Base-by-base conservation (phyloP, 2,329 filamentous ascomycete species). In the Alternaria gaisen region DNA sequence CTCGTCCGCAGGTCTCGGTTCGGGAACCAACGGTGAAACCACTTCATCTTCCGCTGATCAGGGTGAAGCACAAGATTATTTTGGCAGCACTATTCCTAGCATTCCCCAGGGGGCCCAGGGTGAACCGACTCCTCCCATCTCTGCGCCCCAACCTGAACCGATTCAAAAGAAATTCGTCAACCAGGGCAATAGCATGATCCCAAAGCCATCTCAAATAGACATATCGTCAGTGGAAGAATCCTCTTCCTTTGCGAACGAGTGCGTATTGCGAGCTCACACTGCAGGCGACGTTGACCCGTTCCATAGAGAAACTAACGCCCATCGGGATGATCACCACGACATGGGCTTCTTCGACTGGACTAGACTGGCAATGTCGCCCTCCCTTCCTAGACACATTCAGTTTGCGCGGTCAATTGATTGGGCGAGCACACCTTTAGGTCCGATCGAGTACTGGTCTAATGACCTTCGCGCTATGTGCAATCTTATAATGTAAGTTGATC, bases 321-420 rank as follows among this genome's bases (percentile, higher is more conserved):
- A 65, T 46, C 58, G 70, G 24, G 64, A 74, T 32, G 63, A 73
- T n/a, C 50, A 40, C 28, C 68, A 71, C 58, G 72, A 83, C 53
- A 72, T 82, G 67, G 82, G 85, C 12, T 90, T 88, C 32, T 94
- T 94, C 72, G 92, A 96, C 77, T 95, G 92, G 92, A 95, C 92
- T 4, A 85, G 88, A 55, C 83, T 94, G 50, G 87, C 90, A 1
- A 53, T 90, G 12, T 86, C 86, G 5, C 81, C 88, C 14, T 84
- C 84, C 26, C 82, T 94, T 41, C 89, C 90, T 2, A 80, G 83
- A 9, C 92, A 95, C 72, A 90, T 94, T 47, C 86, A 85, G 55
- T 91, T 94, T 67, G 89, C 90, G 18, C 86, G 90, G 38, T 88
- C 86, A 40, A 77, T 90, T 36, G 89, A 94, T 74, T 96, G 92